These are phyloP conservation scores for Beta macrorhiza DNA, from an alignment of 179 eudicot genomes.

Conservation along the genomic window DNA sequence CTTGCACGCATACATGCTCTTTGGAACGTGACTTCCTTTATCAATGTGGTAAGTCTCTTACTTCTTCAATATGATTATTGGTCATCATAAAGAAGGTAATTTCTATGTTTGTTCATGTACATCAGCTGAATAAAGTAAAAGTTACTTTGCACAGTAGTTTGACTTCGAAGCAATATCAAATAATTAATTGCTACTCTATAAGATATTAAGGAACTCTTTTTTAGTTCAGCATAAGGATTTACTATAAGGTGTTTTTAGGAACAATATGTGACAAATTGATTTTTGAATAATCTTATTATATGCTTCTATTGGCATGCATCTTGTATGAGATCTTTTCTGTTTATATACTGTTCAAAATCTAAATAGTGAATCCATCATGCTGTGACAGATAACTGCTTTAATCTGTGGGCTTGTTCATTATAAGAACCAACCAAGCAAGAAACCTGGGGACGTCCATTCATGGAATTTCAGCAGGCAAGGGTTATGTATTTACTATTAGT, in stretches of 20 bases:
- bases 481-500: not conserved
- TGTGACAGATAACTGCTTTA: conserved; percentile 68
- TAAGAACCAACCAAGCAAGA: conserved; percentile 45
- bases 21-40: conserved; percentile 82
- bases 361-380: not conserved
- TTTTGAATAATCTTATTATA: not conserved
- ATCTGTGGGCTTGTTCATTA: conserved; percentile 72
- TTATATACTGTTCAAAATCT: not conserved
- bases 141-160: not conserved
- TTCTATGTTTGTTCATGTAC: not conserved
- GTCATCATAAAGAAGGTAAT: not conserved
- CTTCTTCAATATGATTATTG: not conserved
- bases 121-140: not conserved
- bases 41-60: conserved; percentile 71
- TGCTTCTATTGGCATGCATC: not conserved
- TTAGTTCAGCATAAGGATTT: not conserved
- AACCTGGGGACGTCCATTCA: conserved; percentile 39
- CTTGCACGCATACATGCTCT: conserved; percentile 87
- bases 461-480: conserved; percentile 84
- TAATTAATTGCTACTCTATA: not conserved
- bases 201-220: too few species aligned
- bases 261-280: not conserved
- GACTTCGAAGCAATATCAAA: not conserved
- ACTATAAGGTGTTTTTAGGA: not conserved
- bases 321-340: not conserved